phyloP scores from a whole-genome alignment of 2,329 filamentous ascomycete species.

The Phaeophleospora eucalypticola region DNA sequence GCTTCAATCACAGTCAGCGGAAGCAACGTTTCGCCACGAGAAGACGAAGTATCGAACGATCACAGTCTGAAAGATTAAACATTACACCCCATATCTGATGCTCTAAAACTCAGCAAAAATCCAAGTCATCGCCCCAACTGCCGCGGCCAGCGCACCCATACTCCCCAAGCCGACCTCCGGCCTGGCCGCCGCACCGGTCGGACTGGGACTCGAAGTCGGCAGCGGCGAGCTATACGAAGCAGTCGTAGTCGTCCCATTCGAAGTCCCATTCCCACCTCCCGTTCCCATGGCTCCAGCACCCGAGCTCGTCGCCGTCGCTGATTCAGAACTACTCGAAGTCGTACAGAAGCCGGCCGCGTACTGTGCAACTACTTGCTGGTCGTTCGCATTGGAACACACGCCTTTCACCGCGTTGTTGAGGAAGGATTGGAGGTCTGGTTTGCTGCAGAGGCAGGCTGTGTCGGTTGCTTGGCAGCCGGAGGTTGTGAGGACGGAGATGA shows the following conservation, averaged over 20 bases:
- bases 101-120: slow-evolving; percentile 18
- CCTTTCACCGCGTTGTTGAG: slow-evolving; percentile 10
- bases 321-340: neutral
- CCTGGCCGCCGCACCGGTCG: neutral
- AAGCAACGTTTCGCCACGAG: no score
- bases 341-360: slow-evolving; percentile 7
- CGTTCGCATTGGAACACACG: slow-evolving; percentile 11
- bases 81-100: neutral
- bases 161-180: slow-evolving; percentile 9
- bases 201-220: neutral
- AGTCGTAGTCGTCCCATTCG: slow-evolving; percentile 3
- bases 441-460: slow-evolving; percentile 15
- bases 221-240: slow-evolving; percentile 1
- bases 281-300: neutral
- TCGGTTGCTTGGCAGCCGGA: slow-evolving; percentile 13
- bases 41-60: no score
- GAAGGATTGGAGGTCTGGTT: slow-evolving; percentile 8
- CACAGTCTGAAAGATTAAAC: neutral
- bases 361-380: slow-evolving; percentile 2
- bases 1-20: no score
- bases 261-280: neutral
- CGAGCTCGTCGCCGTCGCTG: neutral
- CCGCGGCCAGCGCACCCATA: slow-evolving; percentile 12
- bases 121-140: slow-evolving; percentile 19
- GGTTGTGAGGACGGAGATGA: slow-evolving; percentile 10